These are phyloP conservation scores for Umbilicus rupestris DNA, from an alignment of 164 flowering plant genomes.

Conservation along the genomic window DNA sequence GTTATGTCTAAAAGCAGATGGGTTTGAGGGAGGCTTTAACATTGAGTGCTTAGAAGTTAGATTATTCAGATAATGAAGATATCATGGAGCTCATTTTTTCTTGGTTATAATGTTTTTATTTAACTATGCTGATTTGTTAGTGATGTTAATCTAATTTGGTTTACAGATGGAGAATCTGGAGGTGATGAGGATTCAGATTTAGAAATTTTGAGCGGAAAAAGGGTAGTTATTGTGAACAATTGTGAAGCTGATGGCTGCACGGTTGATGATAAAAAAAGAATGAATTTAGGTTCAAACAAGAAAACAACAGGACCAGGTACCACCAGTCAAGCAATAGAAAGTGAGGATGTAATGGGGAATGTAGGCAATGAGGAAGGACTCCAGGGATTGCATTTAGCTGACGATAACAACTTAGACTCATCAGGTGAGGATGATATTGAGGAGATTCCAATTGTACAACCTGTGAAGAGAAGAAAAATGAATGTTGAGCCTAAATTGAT, in stretches of 20 bases:
- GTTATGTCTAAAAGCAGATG: too few relatives aligned
- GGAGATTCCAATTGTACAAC: background rate
- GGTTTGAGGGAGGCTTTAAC: too few relatives aligned
- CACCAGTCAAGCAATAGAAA: constrained; percentile 7
- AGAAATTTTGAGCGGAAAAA: background rate
- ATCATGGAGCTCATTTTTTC: background rate
- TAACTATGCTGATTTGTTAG: background rate
- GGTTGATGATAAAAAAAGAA: background rate
- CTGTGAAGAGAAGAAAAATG: constrained; percentile 12
- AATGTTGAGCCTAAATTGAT: constrained; percentile 19
- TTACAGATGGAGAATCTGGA: constrained; percentile 14
- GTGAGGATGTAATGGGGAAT: background rate
- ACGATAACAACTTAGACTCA: background rate
- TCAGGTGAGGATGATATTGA: constrained; percentile 4
- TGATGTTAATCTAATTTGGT: background rate
- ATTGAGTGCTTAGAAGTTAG: background rate
- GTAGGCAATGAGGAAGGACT: background rate
- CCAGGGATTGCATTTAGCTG: background rate
- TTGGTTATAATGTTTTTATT: background rate
- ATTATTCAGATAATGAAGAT: too few relatives aligned
- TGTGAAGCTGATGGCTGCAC: background rate
- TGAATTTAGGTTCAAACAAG: constrained; percentile 3
- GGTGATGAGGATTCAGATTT: background rate
- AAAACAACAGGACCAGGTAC: background rate
- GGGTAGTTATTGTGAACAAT: constrained; percentile 7